Base-by-base conservation (phyloP, 2,329 filamentous ascomycete genomes). In the Stemphylium lycopersici region DNA sequence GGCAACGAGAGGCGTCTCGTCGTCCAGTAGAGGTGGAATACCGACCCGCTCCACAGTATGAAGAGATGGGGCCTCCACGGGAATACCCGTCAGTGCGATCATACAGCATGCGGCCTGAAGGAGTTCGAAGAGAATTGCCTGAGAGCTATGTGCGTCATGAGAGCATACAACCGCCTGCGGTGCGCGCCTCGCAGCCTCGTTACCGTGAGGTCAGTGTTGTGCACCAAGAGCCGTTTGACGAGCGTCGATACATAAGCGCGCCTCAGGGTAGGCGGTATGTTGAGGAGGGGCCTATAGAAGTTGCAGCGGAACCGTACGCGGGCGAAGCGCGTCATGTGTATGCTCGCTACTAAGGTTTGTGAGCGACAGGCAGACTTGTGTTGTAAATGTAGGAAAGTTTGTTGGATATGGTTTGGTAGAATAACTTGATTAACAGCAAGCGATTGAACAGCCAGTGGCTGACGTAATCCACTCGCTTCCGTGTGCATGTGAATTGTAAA, bases 1-100 rank as follows among this genome's bases (percentile, higher is more conserved):
- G 82, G 13, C 81, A 83, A 58, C 78, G 84, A 49, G 87, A 88
- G 60, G 84, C 85, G 60, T 82, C 84, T 4, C 74, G 75, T 58
- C 83, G 80, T 33, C 83, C 80, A 18, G 56, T 70, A 4, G 75
- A 76, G 34, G 53, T 70, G 22, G 70, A 72, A 39, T 72, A 72
- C 52, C 66, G 71, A 13, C 67, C 68, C 22, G 51, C 68, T 4
- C 54, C 66, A 6, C 70, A 70, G 37, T 76, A 71, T 41, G 71
- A 76, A 45, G 72, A 77, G 20, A 74, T 74, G 72, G 70, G 66
- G 1, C 69, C 73, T 16, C 71, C 71, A 5, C 67, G 67, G 34
- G 71, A 74, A 45, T 71, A 71, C 45, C 47, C 68, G 26, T 61
- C 67, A 3, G 60, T 67, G 8, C 61, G 76, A 47, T 67, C 74